Percentiles rank a stretch among this genome's conserved stretches.
These are phyloP conservation scores for Plasmopara viticola DNA, from an alignment of 352 stramenopile genomes.

Conservation along the genomic window DNA sequence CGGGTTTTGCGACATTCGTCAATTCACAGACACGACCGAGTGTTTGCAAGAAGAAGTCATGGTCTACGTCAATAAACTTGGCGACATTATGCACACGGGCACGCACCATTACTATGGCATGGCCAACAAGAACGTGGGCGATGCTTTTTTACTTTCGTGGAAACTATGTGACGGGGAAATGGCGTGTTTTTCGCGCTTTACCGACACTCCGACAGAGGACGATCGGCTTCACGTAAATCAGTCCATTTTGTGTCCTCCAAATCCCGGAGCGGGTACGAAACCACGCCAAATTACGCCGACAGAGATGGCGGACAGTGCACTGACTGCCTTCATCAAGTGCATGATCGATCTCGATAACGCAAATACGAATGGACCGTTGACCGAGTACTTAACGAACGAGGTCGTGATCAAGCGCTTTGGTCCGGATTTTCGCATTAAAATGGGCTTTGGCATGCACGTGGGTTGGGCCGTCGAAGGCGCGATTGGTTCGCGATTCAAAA, in stretches of 20 bases:
- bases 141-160: conserved; percentile 93
- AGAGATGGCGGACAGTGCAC: conserved; percentile 89
- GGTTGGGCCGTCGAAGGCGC: conserved; percentile 94
- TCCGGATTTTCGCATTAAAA: conserved; percentile 74
- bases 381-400: conserved; percentile 57
- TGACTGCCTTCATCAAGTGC: conserved; percentile 94
- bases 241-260: conserved; percentile 60
- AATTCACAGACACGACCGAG: conserved; percentile 90
- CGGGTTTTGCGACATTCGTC: conserved; percentile 92
- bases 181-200: conserved; percentile 73
- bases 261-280: conserved; percentile 54
- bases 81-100: conserved; percentile 83
- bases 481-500: conserved; percentile 93
- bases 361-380: conserved; percentile 67
- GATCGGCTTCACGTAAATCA: conserved; percentile 69
- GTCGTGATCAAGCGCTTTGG: conserved; percentile 84
- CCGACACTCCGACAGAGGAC: conserved; percentile 65
- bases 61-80: conserved; percentile 90
- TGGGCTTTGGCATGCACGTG: conserved; percentile 95
- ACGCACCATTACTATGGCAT: conserved; percentile 84
- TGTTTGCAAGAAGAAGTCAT: conserved; percentile 89
- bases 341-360: conserved; percentile 86
- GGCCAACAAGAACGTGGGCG: conserved; percentile 87
- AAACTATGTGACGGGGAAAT: conserved; percentile 86
- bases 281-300: conserved; percentile 73